Conservation (phyloP, 805 yeast genomes). For the Suhomyces kilbournensis region DNA sequence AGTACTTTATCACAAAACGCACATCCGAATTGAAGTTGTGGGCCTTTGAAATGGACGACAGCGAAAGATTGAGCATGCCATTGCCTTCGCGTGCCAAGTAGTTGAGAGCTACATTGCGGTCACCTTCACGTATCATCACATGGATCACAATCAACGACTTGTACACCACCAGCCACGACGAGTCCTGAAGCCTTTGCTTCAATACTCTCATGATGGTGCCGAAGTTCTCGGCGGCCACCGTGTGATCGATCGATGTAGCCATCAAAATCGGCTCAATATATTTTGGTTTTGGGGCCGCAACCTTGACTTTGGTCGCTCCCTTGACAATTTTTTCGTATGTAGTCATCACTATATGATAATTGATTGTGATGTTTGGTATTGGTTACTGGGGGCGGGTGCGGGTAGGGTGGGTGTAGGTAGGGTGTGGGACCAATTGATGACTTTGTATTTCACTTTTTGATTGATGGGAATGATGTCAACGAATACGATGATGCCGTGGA, state of each 20-base stretch:
- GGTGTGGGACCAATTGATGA: not conserved
- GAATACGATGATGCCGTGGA: not conserved
- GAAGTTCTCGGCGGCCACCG: conserved; percentile 49
- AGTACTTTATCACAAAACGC: conserved; percentile 59
- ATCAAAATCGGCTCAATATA: conserved; percentile 89
- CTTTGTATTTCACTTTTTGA: not conserved
- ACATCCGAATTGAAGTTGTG: conserved; percentile 46
- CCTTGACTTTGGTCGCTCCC: conserved; percentile 49
- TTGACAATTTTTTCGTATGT: conserved; percentile 74
- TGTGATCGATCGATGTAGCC: conserved; percentile 54
- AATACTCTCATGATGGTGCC: conserved; percentile 66
- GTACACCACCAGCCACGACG: conserved; percentile 89
- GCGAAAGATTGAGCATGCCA: conserved; percentile 46
- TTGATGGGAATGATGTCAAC: not conserved
- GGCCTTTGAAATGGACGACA: conserved; percentile 36
- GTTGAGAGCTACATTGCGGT: conserved; percentile 64
- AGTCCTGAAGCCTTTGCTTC: conserved; percentile 60
- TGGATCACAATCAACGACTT: conserved; percentile 83
- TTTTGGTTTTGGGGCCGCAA: conserved; percentile 97
- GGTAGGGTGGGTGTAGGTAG: not conserved
- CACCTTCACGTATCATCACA: conserved; percentile 91
- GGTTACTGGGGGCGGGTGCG: not conserved
- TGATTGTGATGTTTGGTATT: not conserved
- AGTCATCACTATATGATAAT: conserved; percentile 49
- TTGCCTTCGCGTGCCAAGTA: conserved; percentile 50